phyloP scores from a whole-genome alignment of 1,284 basidiomycete species.

The Sanghuangporus weigelae region DNA sequence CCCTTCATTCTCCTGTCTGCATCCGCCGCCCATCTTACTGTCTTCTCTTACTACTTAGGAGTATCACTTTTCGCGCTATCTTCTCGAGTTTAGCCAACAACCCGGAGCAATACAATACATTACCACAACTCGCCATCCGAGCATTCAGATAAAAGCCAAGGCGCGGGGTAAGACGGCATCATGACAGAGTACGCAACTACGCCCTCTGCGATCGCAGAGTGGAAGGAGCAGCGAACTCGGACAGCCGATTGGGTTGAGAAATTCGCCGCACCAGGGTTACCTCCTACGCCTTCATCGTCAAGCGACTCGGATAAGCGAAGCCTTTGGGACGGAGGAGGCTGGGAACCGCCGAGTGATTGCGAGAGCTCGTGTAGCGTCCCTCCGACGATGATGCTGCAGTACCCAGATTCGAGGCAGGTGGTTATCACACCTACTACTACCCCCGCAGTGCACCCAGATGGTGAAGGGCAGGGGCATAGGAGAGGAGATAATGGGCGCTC shows the following conservation, averaged over 20 bases:
- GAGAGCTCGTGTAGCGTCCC: slow-evolving; percentile 62
- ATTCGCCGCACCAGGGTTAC: slow-evolving; percentile 29
- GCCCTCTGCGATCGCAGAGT: slow-evolving; percentile 51
- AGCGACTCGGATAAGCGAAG: slow-evolving; percentile 31
- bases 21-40: neutral
- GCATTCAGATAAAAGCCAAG: neutral
- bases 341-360: slow-evolving; percentile 49
- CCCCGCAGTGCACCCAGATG: neutral
- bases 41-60: neutral
- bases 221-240: slow-evolving; percentile 49
- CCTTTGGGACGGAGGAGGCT: slow-evolving; percentile 33
- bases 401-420: slow-evolving; percentile 46
- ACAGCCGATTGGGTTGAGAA: slow-evolving; percentile 54
- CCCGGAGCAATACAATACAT: neutral
- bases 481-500: no score
- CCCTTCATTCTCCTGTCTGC: neutral
- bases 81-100: neutral
- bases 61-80: neutral
- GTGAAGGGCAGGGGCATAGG: neutral
- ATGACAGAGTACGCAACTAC: slow-evolving; percentile 68
- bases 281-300: slow-evolving; percentile 47
- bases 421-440: neutral
- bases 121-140: neutral
- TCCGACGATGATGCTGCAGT: slow-evolving; percentile 65
- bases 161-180: neutral